A percentile compares a stretch with the other conserved stretches of the same genome.
Conservation (phyloP, 331 rosid species). For the Malus hybrid region DNA sequence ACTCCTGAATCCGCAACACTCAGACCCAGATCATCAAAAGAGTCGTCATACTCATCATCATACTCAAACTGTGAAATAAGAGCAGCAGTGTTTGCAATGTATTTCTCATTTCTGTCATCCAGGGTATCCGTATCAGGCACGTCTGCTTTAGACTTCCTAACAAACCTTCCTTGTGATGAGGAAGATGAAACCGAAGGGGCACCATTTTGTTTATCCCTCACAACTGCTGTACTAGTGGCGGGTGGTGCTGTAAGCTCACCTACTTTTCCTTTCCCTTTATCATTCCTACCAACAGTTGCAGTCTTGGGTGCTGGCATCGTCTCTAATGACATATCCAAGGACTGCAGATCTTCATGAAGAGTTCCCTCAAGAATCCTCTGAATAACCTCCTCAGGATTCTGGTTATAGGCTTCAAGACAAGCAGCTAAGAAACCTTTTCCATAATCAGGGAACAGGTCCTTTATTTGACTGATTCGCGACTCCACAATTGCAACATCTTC, state of each 20-base stretch:
- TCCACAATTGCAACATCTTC: conserved; percentile 70
- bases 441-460: conserved; percentile 88
- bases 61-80: conserved; percentile 68
- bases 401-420: conserved; percentile 88
- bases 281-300: conserved; percentile 29
- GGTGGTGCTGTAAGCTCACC: conserved; percentile 35
- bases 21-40: conserved; percentile 92
- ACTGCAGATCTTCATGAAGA: conserved; percentile 71
- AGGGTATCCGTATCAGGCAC: conserved; percentile 35
- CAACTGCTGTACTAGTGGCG: conserved; percentile 19
- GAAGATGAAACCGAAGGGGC: conserved; percentile 49
- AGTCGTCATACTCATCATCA: conserved; percentile 97
- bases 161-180: conserved; percentile 55
- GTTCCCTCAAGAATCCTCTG: conserved; percentile 91
- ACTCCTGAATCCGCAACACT: conserved; percentile 75
- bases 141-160: conserved; percentile 61
- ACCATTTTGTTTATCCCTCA: conserved; percentile 31
- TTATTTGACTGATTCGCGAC: conserved; percentile 88
- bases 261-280: conserved; percentile 84
- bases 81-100: conserved; percentile 43
- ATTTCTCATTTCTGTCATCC: conserved; percentile 40
- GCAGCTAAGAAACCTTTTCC: conserved; percentile 83
- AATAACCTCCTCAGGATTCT: conserved; percentile 93
- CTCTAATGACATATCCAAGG: conserved; percentile 65
- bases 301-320: conserved; percentile 46